Base-by-base conservation (phyloP, 2,329 filamentous ascomycete genomes). In the Clarireedia sp. region DNA sequence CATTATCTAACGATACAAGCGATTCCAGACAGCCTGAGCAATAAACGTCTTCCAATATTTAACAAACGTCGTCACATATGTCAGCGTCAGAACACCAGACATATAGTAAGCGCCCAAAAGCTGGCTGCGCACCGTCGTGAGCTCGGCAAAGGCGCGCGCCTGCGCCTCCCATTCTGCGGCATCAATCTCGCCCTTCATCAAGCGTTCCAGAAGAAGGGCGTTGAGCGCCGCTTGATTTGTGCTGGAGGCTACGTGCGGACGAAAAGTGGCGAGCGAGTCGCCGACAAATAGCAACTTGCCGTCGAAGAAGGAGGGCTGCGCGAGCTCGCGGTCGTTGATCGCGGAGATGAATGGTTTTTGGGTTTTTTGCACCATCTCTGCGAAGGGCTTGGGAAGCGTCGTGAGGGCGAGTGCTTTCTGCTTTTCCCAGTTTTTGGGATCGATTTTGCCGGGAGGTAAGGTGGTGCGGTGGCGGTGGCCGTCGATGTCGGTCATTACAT, bases 281-380 rank as follows among this genome's bases (percentile, higher is more conserved):
- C 54, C 59, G 1, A 61, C 56, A 1, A 59, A 51, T n/a, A 58
- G 14, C 3, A 61, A 1, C 33, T 57, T 60, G 3, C 47, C 33
- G 33, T 58, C 36, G 16, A 50, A 57, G 29, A 52, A 54, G 10
- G 44, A 37, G 2, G 46, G 41, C 12, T 50, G 43, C 2, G 51
- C 36, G 4, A 53, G 43, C 7, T 49, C 29, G 2, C 17, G 26
- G 12, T 59, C 56, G 6, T 43, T 26, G 12, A 61, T 46, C 0
- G 50, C 53, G 0, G 46, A 29, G 12, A 60, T 54, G 24, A 61
- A 60, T 6, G 40, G 52, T 4, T 51, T 41, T 10, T 9, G 26
- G 4, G 47, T 57, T 3, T 60, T 60, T 24, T 55, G 38, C 1
- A 57, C 40, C n/a, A 61, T 17, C 17, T 58, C 57, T 3, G 36